Percentiles rank a stretch among this genome's conserved stretches.
Evolutionary conservation across 2,329 filamentous ascomycete species (phyloP).

Genomic region (Graphilbum fragrans): DNA sequence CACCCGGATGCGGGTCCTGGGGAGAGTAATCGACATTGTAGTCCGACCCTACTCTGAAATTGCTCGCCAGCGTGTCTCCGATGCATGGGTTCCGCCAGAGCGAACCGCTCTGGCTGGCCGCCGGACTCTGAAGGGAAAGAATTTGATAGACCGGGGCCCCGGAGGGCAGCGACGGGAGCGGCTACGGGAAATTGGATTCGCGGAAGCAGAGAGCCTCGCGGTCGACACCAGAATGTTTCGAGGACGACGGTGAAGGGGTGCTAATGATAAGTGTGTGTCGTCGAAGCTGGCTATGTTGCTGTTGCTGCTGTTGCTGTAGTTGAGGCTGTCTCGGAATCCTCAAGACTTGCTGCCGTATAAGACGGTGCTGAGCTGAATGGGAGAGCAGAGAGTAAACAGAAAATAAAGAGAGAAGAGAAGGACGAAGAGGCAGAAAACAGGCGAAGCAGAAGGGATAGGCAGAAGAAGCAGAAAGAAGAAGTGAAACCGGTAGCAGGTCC

Average conservation of each 20-base stretch:
- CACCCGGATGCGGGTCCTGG: slow-evolving; percentile 53
- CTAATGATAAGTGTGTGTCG: slow-evolving; percentile 12
- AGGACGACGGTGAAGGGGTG: slow-evolving; percentile 4
- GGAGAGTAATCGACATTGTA: slow-evolving; percentile 66
- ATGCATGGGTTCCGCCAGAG: slow-evolving; percentile 68
- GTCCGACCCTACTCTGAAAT: slow-evolving; percentile 57
- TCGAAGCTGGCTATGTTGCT: no score
- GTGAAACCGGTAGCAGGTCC: no score
- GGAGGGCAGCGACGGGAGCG: slow-evolving; percentile 33
- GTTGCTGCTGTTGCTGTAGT: no score
- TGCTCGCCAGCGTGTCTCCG: slow-evolving; percentile 60
- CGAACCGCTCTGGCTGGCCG: slow-evolving; percentile 62
- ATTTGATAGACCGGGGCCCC: slow-evolving; percentile 42
- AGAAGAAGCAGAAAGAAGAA: neutral
- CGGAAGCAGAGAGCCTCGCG: slow-evolving; percentile 7
- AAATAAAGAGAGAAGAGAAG: no score
- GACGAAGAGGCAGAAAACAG: no score
- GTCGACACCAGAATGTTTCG: slow-evolving; percentile 8
- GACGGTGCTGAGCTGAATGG: no score
- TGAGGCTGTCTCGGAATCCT: no score
- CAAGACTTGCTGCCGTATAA: no score
- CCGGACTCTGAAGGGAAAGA: slow-evolving; percentile 49
- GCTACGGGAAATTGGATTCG: slow-evolving; percentile 4
- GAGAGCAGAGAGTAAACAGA: no score
- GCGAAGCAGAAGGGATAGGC: no score